These are phyloP conservation scores for Annulohypoxylon moriforme DNA, from an alignment of 495 filamentous ascomycete genomes.

Conservation along the genomic window DNA sequence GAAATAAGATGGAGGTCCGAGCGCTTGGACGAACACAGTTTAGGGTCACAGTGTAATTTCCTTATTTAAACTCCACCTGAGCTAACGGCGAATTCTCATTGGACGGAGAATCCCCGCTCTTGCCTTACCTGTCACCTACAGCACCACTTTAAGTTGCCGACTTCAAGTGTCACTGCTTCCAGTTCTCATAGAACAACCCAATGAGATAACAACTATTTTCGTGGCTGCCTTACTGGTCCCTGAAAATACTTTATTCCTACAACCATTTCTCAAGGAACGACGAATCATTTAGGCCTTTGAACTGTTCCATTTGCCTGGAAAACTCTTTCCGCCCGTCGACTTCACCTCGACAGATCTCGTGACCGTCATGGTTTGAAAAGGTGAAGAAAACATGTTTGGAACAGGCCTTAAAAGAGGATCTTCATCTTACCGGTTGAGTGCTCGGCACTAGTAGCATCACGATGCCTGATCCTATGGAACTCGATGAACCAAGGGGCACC, in stretches of 20 bases:
- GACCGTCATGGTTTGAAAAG: background rate
- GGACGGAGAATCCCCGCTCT: slow-evolving; percentile 7
- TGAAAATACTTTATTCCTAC: background rate
- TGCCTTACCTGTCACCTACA: slow-evolving; percentile 27
- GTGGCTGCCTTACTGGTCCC: background rate
- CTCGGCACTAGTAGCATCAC: slow-evolving; percentile 37
- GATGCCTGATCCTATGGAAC: slow-evolving; percentile 61
- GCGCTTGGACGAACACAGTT: slow-evolving; percentile 33
- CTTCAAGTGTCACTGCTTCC: slow-evolving; percentile 14
- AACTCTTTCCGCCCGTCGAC: background rate
- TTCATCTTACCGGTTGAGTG: background rate
- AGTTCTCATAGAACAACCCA: slow-evolving; percentile 6
- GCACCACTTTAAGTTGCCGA: slow-evolving; percentile 7
- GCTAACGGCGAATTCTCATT: slow-evolving; percentile 19
- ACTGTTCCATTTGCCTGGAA: background rate
- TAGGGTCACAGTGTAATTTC: slow-evolving; percentile 14
- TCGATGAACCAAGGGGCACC: slow-evolving; percentile 64
- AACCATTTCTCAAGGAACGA: background rate
- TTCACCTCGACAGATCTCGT: slow-evolving; percentile 1
- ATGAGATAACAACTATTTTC: slow-evolving; percentile 3
- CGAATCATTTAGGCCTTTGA: background rate
- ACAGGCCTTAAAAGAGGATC: background rate
- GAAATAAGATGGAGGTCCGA: slow-evolving; percentile 21
- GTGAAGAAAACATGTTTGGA: slow-evolving; percentile 7
- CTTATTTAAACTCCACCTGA: background rate